phyloP scores from a whole-genome alignment of 179 eudicot genomes.

The Carnegiea gigantea region DNA sequence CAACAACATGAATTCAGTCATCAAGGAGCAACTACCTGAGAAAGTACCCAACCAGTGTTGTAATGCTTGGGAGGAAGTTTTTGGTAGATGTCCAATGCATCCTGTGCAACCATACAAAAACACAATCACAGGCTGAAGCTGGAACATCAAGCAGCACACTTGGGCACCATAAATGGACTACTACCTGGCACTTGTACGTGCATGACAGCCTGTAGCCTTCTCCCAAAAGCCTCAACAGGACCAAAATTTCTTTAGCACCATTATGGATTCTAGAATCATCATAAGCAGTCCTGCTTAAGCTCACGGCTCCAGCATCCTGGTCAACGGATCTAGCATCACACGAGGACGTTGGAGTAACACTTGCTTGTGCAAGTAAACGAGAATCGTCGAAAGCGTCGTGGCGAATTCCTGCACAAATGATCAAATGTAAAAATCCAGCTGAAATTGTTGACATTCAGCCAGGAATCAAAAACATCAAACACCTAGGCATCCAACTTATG shows the following conservation, averaged over 20 bases:
- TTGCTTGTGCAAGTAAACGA: constrained; percentile 40
- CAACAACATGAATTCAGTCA: not conserved
- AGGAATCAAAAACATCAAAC: not conserved
- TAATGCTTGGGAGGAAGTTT: constrained; percentile 86
- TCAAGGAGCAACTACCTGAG: constrained; percentile 53
- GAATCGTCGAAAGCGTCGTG: constrained; percentile 67
- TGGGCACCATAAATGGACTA: not conserved
- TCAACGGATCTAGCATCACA: constrained; percentile 63
- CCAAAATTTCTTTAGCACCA: constrained; percentile 75
- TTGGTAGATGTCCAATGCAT: constrained; percentile 70
- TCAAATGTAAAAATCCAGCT: constrained; percentile 16
- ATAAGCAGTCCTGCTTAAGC: constrained; percentile 35
- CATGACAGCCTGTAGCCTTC: constrained; percentile 94
- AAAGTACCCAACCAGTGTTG: constrained; percentile 95
- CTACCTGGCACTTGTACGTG: constrained; percentile 86
- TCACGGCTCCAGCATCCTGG: constrained; percentile 49
- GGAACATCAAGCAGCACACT: constrained; percentile 7
- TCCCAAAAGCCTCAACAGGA: constrained; percentile 67
- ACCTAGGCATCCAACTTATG: not conserved
- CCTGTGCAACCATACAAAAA: constrained; percentile 47
- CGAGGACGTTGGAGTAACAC: constrained; percentile 50
- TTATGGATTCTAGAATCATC: constrained; percentile 52
- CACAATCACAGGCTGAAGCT: not conserved
- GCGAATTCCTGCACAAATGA: constrained; percentile 54
- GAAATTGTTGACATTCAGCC: not conserved